Base-by-base conservation (phyloP, 2,329 filamentous ascomycete genomes). In the Claviceps sp. region DNA sequence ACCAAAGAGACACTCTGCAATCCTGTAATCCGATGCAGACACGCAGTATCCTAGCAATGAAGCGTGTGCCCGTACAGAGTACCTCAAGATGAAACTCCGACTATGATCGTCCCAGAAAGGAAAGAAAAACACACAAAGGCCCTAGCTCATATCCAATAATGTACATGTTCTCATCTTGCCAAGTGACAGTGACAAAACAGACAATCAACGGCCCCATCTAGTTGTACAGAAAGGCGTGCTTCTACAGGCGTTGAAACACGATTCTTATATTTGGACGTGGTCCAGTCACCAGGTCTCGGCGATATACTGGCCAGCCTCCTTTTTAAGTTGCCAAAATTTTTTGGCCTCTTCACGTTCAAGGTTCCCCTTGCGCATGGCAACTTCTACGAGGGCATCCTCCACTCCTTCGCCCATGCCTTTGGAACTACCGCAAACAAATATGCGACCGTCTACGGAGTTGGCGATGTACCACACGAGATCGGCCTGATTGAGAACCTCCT, bases 401-500 rank as follows among this genome's bases (percentile, higher is more conserved):
- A 98, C 93, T 45, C 93, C 93, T 68, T 97, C 93, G 54, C 93
- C 93, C 93, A 98, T 98, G 52, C 93, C 93, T 72, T 88, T 89
- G 63, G 83, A 89, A 69, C 87, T 94, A 48, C 93, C 93, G 66
- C 93, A 98, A 54, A 98, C 93, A 65, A 98, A 98, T 50, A 97
- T 83, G 50, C 93, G 83, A 1, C 93, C 93, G 62, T 98, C 93
- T n/a, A 97, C 76, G 2, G 89, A 83, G 66, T 97, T 97, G 74
- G 95, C 87, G 57, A 97, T 89, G 67, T 89, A 95, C 93, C 93
- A 98, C 16, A 97, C 91, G n/a, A 97, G 78, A 64, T 97, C 93
- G 1, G 90, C 88, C 66, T 97, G 93, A 57, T 87, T 78, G 11
- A 80, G 76, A 8, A 98, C 91, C 68, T 97, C 93, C 62, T 98